Evolutionary conservation across 371 early-diverging fungal genomes (phyloP), one percentile per base, ranked within the genome.

Genomic region (Blakeslea trispora): DNA sequence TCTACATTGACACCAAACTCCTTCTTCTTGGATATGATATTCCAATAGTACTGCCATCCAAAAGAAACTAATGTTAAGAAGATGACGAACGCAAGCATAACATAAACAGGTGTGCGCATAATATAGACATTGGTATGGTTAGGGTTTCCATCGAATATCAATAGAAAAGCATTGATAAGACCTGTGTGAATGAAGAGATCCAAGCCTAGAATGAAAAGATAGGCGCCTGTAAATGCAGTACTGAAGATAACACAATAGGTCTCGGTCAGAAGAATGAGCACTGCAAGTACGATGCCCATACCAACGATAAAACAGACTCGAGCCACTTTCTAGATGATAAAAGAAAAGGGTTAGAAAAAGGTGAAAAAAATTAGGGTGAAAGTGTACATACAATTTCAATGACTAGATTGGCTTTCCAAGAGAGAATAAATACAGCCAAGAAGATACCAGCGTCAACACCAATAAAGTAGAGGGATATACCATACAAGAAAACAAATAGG

Each of bases 141-240:
- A 3, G 45, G 51, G 44, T 79, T 75, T 13, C 63, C 67, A 53
- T 79, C 74, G 57, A 82, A 72, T 44, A 82, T 69, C 15, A 65
- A 23, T 14, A 73, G 58, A 32, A 74, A 68, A 23, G 72, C 69
- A 47, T 82, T 76, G 53, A 79, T 64, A 44, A 82, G 68, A 0
- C 81, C 83, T 0, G 83, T 79, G 45, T 81, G 81, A 10, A 72
- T 69, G 45, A 82, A 82, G 23, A 82, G 63, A 46, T 82, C 83
- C 4, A 82, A 61, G 11, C 83, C 81, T 28, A 82, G 48, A 0
- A 81, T 74, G 45, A 82, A 71, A 31, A 81, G 53, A 50, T 72
- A 81, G 9, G 74, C 79, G 24, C 83, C 83, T 34, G 66, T 71
- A 32, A 82, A 71, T 13, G 79, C 58, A 0, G 81, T 74, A 11